Evolutionary conservation across 129 eudicot genomes (phyloP), one percentile per base, ranked within the genome.

Genomic region (Gnaphalium uliginosum): DNA sequence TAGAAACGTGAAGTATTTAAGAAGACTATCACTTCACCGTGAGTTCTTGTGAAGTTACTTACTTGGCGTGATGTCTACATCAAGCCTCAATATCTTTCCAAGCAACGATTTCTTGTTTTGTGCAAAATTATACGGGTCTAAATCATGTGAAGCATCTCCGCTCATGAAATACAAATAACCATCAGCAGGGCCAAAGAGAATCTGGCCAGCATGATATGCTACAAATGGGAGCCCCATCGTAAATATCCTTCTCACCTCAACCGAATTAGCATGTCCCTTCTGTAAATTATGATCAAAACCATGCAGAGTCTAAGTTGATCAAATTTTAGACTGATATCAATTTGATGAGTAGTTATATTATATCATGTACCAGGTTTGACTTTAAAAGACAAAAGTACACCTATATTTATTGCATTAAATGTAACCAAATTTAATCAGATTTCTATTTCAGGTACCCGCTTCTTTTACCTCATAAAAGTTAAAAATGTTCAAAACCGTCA

Each of bases 181-280:
- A 81, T 93, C 96, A 46, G 60, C 41, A 7, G 95, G 90, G 66
- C 96, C 95, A 73, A 93, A 84, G 37, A 93, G 87, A 76, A 93
- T 88, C 41, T 93, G 98, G 21, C 98, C 96, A 9, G 78, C 95
- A 68, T 90, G 96, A 80, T 85, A 87, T 32, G 80, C 76, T 67
- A 87, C 88, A 72, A 88, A 88, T 1, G 98, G 96, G 18, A 93
- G 90, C 0, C 96, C 96, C 88, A 90, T 90, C 13, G 96, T 93
- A 68, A 90, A 85, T 74, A 90, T 88, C 69, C 96, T 86, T 76
- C 98, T 88, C 23, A 90, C 92, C 70, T 93, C 98, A 14, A 83
- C 66, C 35, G 95, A 88, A 66, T 73, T 86, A 53, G 88, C 95
- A 66, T 27, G 81, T 59, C 79, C 76, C 23, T 66, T 87, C 96